Evolutionary conservation across 2,329 filamentous ascomycete genomes (phyloP).

Genomic region (Knoxdaviesia proteae): DNA sequence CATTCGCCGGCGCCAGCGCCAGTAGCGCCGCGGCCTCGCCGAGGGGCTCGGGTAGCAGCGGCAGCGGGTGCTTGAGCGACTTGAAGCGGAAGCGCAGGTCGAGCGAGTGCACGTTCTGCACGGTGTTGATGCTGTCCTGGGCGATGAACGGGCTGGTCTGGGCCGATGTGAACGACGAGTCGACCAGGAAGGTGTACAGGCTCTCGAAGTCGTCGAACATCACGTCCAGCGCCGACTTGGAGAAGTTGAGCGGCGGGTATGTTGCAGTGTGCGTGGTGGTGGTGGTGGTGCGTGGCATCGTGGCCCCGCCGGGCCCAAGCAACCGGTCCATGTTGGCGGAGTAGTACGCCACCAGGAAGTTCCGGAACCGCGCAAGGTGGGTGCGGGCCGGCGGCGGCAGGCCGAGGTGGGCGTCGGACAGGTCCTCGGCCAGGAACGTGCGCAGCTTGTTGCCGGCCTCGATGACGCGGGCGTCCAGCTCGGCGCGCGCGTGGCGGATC

Average conservation of each 20-base stretch:
- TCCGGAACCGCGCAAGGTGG: constrained; percentile 54
- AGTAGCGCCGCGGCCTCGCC: no score
- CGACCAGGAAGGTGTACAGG: constrained; percentile 51
- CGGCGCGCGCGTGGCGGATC: constrained; percentile 37
- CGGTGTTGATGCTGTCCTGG: constrained; percentile 46
- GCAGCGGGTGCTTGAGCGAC: constrained; percentile 43
- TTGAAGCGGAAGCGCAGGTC: constrained; percentile 37
- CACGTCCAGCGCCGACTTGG: constrained; percentile 24
- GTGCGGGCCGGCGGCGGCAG: constrained; percentile 36
- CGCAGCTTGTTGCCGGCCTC: constrained; percentile 22
- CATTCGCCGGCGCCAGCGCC: no score
- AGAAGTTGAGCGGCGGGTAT: constrained; percentile 50
- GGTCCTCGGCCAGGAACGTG: constrained; percentile 51
- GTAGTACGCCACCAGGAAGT: constrained; percentile 47
- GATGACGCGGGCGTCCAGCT: constrained; percentile 41
- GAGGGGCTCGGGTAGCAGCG: constrained; percentile 35
- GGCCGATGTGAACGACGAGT: constrained; percentile 29
- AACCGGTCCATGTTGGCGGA: constrained; percentile 40
- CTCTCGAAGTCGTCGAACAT: constrained; percentile 52
- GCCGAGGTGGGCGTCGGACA: constrained; percentile 45
- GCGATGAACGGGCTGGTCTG: constrained; percentile 30
- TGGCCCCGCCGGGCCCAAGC: no score
- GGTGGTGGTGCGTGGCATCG: no score
- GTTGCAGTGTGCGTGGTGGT: no score
- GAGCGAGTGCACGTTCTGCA: constrained; percentile 48